phyloP scores from a whole-genome alignment of 2,329 filamentous ascomycete species.

The Juglanconis sp. region DNA sequence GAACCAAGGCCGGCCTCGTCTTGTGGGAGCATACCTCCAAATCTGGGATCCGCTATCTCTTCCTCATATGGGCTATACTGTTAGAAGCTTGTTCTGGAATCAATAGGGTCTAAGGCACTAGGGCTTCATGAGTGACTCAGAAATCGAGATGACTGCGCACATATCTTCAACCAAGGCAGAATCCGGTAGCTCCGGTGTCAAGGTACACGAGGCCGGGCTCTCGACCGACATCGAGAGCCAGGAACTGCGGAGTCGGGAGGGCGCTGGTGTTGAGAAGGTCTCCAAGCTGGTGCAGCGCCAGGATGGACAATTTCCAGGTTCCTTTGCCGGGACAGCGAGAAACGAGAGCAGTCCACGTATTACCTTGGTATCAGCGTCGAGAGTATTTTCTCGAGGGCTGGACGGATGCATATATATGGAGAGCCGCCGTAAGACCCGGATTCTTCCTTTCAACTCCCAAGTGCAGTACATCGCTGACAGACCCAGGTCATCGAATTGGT shows the following conservation, averaged over 20 bases:
- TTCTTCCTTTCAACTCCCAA: background rate
- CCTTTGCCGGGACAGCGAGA: conserved; percentile 22
- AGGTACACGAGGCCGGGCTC: background rate
- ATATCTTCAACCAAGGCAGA: background rate
- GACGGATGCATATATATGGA: conserved; percentile 25
- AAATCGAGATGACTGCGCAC: background rate
- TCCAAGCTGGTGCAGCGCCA: background rate
- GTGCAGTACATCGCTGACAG: background rate
- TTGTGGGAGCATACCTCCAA: too few relatives aligned
- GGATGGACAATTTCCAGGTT: conserved; percentile 49
- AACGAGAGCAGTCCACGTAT: background rate
- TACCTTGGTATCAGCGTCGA: conserved; percentile 25
- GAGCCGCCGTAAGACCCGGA: conserved; percentile 22
- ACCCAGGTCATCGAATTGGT: conserved; percentile 25
- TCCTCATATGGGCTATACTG: too few relatives aligned
- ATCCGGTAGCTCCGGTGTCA: background rate
- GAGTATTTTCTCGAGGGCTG: conserved; percentile 26
- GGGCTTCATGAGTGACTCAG: background rate
- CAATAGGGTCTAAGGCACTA: background rate
- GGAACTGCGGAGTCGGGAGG: background rate
- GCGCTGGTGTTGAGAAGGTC: background rate
- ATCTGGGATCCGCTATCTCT: too few relatives aligned
- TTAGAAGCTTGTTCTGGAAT: too few relatives aligned
- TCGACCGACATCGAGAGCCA: background rate
- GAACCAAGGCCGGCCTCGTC: too few relatives aligned